Conservation (phyloP, 1,139 yeast genomes). For the Candida buenavistaensis region DNA sequence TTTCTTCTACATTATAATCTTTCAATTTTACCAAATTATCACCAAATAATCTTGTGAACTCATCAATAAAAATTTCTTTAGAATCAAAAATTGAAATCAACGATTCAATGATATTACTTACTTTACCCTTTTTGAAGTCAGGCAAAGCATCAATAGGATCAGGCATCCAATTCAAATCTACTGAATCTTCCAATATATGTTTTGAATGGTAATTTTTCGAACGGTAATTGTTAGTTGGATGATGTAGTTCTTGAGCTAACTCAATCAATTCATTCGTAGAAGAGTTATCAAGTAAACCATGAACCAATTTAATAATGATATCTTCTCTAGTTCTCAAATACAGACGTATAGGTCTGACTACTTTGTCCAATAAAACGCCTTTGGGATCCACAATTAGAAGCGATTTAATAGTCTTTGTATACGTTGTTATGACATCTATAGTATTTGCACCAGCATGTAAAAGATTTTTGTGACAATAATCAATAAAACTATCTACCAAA, state of each 20-base stretch:
- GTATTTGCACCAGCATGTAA: slow-evolving; percentile 87
- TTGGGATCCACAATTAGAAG: slow-evolving; percentile 82
- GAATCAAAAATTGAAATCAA: slow-evolving; percentile 76
- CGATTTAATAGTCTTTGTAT: slow-evolving; percentile 70
- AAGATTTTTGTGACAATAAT: slow-evolving; percentile 48
- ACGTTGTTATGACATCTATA: slow-evolving; percentile 65
- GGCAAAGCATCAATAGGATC: slow-evolving; percentile 94
- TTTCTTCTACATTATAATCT: slow-evolving; percentile 45
- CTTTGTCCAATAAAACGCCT: slow-evolving; percentile 79
- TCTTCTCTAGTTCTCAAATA: slow-evolving; percentile 73
- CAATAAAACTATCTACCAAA: slow-evolving; percentile 57
- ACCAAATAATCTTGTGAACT: slow-evolving; percentile 68
- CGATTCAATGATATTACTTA: slow-evolving; percentile 69
- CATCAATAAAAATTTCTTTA: slow-evolving; percentile 70
- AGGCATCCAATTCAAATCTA: slow-evolving; percentile 72
- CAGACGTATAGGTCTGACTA: slow-evolving; percentile 69
- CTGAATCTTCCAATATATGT: slow-evolving; percentile 31
- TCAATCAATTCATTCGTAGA: slow-evolving; percentile 43
- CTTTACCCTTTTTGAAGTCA: slow-evolving; percentile 69
- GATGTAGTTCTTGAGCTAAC: slow-evolving; percentile 52
- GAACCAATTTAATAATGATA: slow-evolving; percentile 66
- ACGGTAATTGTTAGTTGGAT: slow-evolving; percentile 7
- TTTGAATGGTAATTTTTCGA: slow-evolving; percentile 11
- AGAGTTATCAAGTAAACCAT: slow-evolving; percentile 64
- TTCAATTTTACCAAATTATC: slow-evolving; percentile 52